Evolutionary conservation across 768 basidiomycete genomes (phyloP).

Genomic region (Dioszegia crocea): DNA sequence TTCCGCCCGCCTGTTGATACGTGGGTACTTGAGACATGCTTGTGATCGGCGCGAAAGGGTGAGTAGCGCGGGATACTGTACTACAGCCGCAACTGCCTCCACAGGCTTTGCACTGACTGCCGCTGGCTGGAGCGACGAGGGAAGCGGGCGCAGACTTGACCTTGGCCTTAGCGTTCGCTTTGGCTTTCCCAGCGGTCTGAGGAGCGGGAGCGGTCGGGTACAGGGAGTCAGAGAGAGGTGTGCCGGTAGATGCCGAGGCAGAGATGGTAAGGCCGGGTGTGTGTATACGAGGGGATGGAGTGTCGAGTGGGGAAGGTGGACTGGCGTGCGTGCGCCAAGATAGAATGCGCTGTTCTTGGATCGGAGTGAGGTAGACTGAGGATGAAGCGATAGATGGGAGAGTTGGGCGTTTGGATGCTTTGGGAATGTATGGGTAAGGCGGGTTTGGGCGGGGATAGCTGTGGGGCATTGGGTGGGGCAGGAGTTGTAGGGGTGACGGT

Average conservation of each 20-base stretch:
- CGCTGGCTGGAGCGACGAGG: not conserved
- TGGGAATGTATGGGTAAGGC: not conserved
- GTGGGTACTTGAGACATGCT: too few relatives aligned
- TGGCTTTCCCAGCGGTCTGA: not conserved
- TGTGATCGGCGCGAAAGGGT: not conserved
- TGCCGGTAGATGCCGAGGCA: not conserved
- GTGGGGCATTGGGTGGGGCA: not conserved
- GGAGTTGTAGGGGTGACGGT: not conserved
- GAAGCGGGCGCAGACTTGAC: constrained; percentile 14
- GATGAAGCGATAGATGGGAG: constrained; percentile 8
- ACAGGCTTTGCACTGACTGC: not conserved
- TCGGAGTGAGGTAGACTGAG: constrained; percentile 14
- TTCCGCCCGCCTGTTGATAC: too few relatives aligned
- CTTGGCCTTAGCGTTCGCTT: not conserved
- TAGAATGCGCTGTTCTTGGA: constrained; percentile 22
- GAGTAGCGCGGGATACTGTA: not conserved
- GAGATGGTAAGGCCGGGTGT: not conserved
- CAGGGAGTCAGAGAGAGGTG: too few relatives aligned
- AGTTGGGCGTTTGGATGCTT: not conserved
- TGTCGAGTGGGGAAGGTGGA: not conserved
- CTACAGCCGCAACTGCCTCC: constrained; percentile 1
- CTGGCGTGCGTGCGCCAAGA: constrained; percentile 13
- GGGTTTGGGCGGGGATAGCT: constrained; percentile 1
- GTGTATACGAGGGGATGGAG: not conserved
- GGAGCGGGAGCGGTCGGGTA: not conserved